Conservation (phyloP, 805 yeast genomes). For the Ogataea allantospora region DNA sequence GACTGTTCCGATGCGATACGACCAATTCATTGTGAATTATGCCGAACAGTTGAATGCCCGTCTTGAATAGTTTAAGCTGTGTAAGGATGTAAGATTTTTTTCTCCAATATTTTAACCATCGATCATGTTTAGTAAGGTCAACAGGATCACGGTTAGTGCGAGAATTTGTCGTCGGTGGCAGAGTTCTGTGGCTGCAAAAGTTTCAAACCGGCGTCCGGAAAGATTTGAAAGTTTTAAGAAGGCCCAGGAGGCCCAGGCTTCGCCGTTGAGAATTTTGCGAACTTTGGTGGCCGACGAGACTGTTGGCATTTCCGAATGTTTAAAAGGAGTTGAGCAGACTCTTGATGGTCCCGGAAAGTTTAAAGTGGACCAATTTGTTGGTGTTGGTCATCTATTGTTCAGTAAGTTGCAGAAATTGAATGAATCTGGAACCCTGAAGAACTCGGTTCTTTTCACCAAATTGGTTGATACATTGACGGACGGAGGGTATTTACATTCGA, state of each 20-base stretch:
- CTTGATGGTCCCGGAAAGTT: not conserved
- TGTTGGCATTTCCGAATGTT: slow-evolving; percentile 1
- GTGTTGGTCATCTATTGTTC: slow-evolving; percentile 12
- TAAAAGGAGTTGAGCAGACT: slow-evolving; percentile 1
- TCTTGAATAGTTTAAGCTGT: slow-evolving; percentile 11
- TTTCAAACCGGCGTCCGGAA: not conserved
- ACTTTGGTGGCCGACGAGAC: slow-evolving; percentile 1
- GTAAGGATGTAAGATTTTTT: slow-evolving; percentile 9
- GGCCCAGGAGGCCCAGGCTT: not conserved
- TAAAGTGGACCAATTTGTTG: not conserved
- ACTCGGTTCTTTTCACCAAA: slow-evolving; percentile 24
- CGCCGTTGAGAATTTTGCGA: not conserved
- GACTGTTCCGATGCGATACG: slow-evolving; percentile 28
- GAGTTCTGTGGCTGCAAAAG: slow-evolving; percentile 3
- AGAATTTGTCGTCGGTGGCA: not conserved
- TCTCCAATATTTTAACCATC: too few relatives aligned
- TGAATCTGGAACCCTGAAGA: slow-evolving; percentile 16
- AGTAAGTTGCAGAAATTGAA: slow-evolving; percentile 12
- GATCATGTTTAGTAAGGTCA: slow-evolving; percentile 1
- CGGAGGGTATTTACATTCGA: slow-evolving; percentile 23
- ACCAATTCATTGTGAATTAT: slow-evolving; percentile 27
- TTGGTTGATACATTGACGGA: slow-evolving; percentile 21
- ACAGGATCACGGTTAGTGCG: not conserved
- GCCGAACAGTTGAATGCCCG: slow-evolving; percentile 22
- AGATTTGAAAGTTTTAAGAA: not conserved